These are phyloP conservation scores for Yarrowia sp. DNA, from an alignment of 805 yeast species.

Conservation along the genomic window DNA sequence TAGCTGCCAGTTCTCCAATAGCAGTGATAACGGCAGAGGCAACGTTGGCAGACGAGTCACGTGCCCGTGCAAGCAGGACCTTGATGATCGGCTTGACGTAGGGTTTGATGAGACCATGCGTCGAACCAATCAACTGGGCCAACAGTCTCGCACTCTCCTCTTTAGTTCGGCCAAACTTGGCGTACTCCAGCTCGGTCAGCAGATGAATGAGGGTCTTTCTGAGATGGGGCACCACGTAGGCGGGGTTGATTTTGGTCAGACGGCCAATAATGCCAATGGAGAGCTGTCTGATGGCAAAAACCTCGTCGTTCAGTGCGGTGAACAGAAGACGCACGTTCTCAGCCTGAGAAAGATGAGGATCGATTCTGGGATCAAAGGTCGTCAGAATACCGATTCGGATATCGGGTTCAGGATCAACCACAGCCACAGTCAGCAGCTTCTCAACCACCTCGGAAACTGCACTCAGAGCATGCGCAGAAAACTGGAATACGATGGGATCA, in stretches of 20 bases:
- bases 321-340: constrained; percentile 84
- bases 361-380: constrained; percentile 76
- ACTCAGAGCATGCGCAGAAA: constrained; percentile 77
- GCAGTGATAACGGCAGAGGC: constrained; percentile 86
- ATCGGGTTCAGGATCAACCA: constrained; percentile 87
- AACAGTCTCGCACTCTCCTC: constrained; percentile 86
- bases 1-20: constrained; percentile 85
- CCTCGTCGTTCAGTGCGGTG: constrained; percentile 90
- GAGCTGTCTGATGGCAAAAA: constrained; percentile 78
- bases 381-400: constrained; percentile 80
- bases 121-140: constrained; percentile 74
- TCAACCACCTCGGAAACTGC: constrained; percentile 87
- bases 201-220: constrained; percentile 86
- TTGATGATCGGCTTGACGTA: constrained; percentile 91
- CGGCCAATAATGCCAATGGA: constrained; percentile 84
- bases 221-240: constrained; percentile 91
- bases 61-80: constrained; percentile 76
- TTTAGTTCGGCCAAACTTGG: constrained; percentile 73
- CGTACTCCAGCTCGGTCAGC: constrained; percentile 82
- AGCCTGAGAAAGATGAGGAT: constrained; percentile 92
- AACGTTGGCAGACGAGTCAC: constrained; percentile 76
- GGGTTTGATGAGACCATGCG: constrained; percentile 84
- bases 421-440: constrained; percentile 78
- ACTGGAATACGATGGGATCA: constrained; percentile 85
- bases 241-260: constrained; percentile 85